Base-by-base conservation (phyloP, 2,329 filamentous ascomycete species). In the Fusarium neocosmosporiellum region DNA sequence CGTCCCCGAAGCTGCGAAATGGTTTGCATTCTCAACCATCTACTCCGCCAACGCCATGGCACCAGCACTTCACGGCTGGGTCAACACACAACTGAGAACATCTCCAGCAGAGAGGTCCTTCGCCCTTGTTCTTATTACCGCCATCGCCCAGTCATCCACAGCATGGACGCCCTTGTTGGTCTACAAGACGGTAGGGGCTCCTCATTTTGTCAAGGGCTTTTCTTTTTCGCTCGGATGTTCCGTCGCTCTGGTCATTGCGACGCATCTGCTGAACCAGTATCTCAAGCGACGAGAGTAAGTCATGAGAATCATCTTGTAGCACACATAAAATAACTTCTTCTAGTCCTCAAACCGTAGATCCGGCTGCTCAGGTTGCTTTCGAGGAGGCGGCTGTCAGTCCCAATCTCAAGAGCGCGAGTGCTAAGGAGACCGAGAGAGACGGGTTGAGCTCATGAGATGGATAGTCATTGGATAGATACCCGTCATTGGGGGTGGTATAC, bases 1-100 rank as follows among this genome's bases (percentile, higher is more conserved):
- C 1, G 53, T 55, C 1, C 53, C 53, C 1, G 33, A 55, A 36
- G 20, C 53, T 1, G 31, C 53, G 8, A 55, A 55, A 14, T 55
- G 53, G 53, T 55, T 55, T 37, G 53, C 53, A 1, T 55, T 34
- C 31, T 34, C 31, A 18, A 55, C 53, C 20, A 55, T 55, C 20
- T 55, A 55, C 22, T 34, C 31, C 7, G 53, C 53, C 14, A 55
- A 34, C 9, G 53, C 33, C 16, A 55, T 55, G 31, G 31, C 53
- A 4, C 53, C 53, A 1, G 53, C 33, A 18, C 33, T 55, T 3
- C 53, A 55, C 9, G 31, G 53, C 3, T 55, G 53, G 53, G 53
- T 27, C 20, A 55, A 55, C 8, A 36, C 31, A 1, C 31, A 34
- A 2, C 33, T 55, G 9, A 55, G 33, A 13, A 22, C 31, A 2